Evolutionary conservation across 306 rosid species (phyloP), one percentile per base, ranked within the genome.

Genomic region (Argentina anserina): DNA sequence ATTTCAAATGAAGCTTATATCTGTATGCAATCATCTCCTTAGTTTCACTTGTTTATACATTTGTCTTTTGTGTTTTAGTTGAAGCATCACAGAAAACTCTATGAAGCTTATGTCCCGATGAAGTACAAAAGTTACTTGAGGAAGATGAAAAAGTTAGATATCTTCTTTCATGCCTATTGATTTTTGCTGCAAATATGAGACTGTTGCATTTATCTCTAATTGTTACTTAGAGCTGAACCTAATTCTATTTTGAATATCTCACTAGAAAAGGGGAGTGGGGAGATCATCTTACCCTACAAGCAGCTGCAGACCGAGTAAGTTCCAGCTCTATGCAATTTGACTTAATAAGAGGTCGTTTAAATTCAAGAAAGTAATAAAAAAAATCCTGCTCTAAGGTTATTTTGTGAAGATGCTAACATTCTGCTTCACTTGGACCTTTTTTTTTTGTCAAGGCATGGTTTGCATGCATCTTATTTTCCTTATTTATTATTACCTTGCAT

Each of bases 191-290:
- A 64, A 70, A 62, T 76, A 75, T 64, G 33, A 73, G 75, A 70
- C 77, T 55, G 0, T 79, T 71, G 50, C 68, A 17, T 60, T 9
- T 33, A 15, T 72, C 60, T 71, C 45, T 53, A 71, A n/a, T 75
- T 56, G 70, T 74, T 66, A 36, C 65, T 78, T 71, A 79, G 63
- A 47, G 40, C 78, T 80, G 81, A 63, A 43, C 31, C 81, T 83
- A 72, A 81, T 81, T 76, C 23, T 5, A 33, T 26, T 5, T 79
- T 81, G 73, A 62, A 65, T 69, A 66, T 84, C 69, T 43, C 76
- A 65, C 84, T 84, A 95, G 99, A 86, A 69, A 92, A 50, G 99
- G 97, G 64, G 99, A 95, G 78, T 95, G 99, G 99, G 99, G 99
- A 83, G 99, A 95, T 87, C 99, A 95, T 87, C 68, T 95, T 78